Conservation (phyloP, 352 stramenopile species). For the Elongisporangium senticosum region DNA sequence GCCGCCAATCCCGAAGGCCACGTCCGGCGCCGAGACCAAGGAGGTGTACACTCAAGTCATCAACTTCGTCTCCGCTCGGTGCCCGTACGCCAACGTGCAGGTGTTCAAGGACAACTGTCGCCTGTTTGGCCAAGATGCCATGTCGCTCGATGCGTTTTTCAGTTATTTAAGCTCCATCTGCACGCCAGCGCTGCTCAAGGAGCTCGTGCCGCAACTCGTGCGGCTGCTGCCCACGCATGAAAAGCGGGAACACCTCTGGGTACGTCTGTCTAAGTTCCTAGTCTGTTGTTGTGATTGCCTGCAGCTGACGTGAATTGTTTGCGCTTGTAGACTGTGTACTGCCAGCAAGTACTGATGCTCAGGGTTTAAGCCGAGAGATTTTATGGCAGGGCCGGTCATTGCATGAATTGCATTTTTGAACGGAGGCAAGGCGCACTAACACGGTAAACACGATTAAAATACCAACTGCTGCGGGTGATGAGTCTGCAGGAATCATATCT, state of each 20-base stretch:
- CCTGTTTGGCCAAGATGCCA: constrained; percentile 79
- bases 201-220: constrained; percentile 77
- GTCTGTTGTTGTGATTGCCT: constrained; percentile 6
- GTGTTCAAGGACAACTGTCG: constrained; percentile 88
- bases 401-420: background rate
- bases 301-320: constrained; percentile 2
- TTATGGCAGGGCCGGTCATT: background rate
- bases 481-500: background rate
- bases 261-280: constrained; percentile 26
- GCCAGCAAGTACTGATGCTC: constrained; percentile 46
- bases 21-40: constrained; percentile 69
- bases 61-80: constrained; percentile 66
- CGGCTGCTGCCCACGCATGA: constrained; percentile 78
- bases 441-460: background rate
- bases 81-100: constrained; percentile 77
- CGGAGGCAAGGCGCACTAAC: background rate
- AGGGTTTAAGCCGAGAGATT: constrained; percentile 17
- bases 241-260: constrained; percentile 78
- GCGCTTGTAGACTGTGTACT: constrained; percentile 31
- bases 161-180: constrained; percentile 81
- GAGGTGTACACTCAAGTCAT: constrained; percentile 80
- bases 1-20: constrained; percentile 47
- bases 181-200: constrained; percentile 59
- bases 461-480: background rate
- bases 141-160: constrained; percentile 81